Percentiles rank a stretch among this genome's conserved stretches.
Conservation (phyloP, 2,329 filamentous ascomycete genomes). For the Fusarium pininemorale region DNA sequence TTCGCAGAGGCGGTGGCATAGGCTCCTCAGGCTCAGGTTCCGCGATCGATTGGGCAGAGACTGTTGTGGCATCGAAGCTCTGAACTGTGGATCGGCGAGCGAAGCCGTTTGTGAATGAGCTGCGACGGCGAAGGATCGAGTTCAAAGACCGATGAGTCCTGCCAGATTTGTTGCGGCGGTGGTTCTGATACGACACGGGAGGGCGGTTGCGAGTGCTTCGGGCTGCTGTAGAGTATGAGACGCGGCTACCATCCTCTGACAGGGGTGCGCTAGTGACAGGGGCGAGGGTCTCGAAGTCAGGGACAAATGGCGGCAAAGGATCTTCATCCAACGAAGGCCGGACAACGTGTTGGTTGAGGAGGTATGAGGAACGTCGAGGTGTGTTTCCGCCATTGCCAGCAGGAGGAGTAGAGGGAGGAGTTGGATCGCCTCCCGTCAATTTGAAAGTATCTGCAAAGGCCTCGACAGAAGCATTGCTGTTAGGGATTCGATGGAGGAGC, state of each 20-base stretch:
- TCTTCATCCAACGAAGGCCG: conserved; percentile 50
- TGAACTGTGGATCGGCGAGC: conserved; percentile 60
- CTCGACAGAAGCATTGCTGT: conserved; percentile 58
- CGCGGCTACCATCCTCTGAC: conserved; percentile 48
- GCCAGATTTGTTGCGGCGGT: conserved; percentile 58
- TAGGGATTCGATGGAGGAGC: conserved; percentile 59
- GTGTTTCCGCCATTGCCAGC: conserved; percentile 51
- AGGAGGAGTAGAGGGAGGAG: conserved; percentile 70
- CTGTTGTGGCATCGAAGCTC: conserved; percentile 68
- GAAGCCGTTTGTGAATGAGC: conserved; percentile 68
- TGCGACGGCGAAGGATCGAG: conserved; percentile 64
- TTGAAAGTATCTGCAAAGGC: conserved; percentile 63
- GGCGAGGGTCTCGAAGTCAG: conserved; percentile 55
- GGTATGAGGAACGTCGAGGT: conserved; percentile 64
- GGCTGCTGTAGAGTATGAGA: conserved; percentile 43
- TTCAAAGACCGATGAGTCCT: conserved; percentile 59
- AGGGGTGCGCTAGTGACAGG: conserved; percentile 37
- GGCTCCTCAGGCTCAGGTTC: conserved; percentile 51
- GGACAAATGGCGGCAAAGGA: conserved; percentile 58
- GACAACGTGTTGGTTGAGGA: conserved; percentile 59
- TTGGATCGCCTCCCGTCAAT: conserved; percentile 61
- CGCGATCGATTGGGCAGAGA: conserved; percentile 61
- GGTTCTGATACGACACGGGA: conserved; percentile 48
- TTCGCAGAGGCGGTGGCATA: conserved; percentile 64
- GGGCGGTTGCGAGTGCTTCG: conserved; percentile 41